Evolutionary conservation across 805 yeast species (phyloP).

Genomic region (Metschnikowia kunwiensis): DNA sequence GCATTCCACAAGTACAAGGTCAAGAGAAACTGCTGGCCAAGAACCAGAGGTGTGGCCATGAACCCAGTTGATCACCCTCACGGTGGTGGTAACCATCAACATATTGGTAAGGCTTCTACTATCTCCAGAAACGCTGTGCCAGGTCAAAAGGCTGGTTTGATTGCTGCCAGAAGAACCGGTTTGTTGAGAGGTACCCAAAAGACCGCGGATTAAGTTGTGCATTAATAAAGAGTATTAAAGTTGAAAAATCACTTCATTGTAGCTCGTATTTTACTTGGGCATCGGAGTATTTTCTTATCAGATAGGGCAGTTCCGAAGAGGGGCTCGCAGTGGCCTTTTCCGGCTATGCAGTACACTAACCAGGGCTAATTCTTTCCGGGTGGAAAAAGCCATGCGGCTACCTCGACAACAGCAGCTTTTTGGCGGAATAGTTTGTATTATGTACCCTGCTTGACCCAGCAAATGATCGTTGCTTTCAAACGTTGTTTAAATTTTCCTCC

Average conservation of each 20-base stretch:
- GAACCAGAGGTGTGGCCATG: conserved; percentile 99
- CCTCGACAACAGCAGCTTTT: too few species aligned
- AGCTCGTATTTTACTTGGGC: too few species aligned
- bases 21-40: conserved; percentile 99
- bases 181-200: conserved; percentile 99
- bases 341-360: too few species aligned
- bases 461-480: too few species aligned
- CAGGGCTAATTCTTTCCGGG: too few species aligned
- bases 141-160: conserved; percentile 99
- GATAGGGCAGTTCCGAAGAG: too few species aligned
- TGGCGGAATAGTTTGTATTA: too few species aligned
- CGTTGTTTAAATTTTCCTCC: not conserved
- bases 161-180: conserved; percentile 99
- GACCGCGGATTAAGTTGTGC: conserved; percentile 43
- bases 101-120: conserved; percentile 99
- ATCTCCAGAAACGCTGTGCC: conserved; percentile 99
- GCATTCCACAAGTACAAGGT: conserved; percentile 99
- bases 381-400: too few species aligned
- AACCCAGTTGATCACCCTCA: conserved; percentile 99
- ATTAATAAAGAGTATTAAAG: conserved; percentile 18
- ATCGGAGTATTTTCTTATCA: too few species aligned
- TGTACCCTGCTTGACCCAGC: too few species aligned
- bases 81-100: conserved; percentile 99
- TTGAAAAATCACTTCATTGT: too few species aligned
- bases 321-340: too few species aligned